These are phyloP conservation scores for Saccharomyces hybrid DNA, from an alignment of 1,139 yeast species.

Conservation along the genomic window DNA sequence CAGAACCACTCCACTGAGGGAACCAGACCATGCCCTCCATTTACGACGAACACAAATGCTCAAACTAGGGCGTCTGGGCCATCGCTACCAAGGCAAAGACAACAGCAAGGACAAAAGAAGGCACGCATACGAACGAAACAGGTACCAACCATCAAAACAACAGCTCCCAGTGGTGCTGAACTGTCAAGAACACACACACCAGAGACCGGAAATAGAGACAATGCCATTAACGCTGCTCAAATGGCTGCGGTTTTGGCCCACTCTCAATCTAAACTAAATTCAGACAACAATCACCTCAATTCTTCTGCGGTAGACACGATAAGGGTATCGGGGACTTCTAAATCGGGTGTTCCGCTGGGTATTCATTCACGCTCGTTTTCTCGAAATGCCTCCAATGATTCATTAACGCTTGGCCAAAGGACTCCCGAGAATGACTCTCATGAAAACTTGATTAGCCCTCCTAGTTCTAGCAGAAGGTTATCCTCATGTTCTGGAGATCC, in stretches of 20 bases:
- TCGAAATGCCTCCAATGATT: background rate
- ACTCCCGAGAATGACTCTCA: background rate
- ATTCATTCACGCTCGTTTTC: background rate
- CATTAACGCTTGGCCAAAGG: background rate
- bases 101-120: background rate
- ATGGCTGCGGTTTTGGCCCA: conserved; percentile 2
- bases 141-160: background rate
- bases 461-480: background rate
- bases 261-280: background rate
- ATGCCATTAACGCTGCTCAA: background rate
- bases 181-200: background rate
- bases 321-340: background rate
- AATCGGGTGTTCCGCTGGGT: background rate
- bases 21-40: background rate
- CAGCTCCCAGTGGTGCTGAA: background rate
- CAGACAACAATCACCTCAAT: background rate
- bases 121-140: background rate
- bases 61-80: conserved; percentile 1
- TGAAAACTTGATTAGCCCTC: background rate
- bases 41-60: conserved; percentile 2
- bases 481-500: background rate
- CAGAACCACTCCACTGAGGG: conserved; percentile 11
- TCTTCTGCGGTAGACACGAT: background rate
- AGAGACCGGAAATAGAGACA: background rate
- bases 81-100: background rate